Evolutionary conservation across 1,284 basidiomycete genomes (phyloP).

Genomic region (Papiliotrema terrestris): DNA sequence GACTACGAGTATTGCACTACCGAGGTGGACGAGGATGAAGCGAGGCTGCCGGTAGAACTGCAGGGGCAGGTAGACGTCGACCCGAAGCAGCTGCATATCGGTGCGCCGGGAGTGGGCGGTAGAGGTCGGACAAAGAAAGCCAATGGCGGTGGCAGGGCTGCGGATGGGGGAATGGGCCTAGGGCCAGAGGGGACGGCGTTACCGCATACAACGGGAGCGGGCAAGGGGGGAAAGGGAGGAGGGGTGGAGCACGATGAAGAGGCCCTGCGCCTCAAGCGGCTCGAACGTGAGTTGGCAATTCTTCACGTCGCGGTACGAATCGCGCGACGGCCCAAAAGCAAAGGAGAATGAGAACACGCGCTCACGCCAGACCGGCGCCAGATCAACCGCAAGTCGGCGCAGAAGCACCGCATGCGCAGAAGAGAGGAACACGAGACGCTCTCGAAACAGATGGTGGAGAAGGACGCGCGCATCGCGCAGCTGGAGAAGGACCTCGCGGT

Average conservation of each 20-base stretch:
- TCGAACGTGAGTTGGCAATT: slow-evolving; percentile 11
- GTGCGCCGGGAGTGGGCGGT: background rate
- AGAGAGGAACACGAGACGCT: slow-evolving; percentile 26
- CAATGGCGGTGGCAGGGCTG: too few relatives aligned
- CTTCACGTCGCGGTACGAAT: background rate
- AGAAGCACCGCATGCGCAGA: slow-evolving; percentile 30
- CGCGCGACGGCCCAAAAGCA: background rate
- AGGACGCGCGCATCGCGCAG: slow-evolving; percentile 17
- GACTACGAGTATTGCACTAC: slow-evolving; percentile 30
- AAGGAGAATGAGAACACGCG: background rate
- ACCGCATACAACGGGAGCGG: background rate
- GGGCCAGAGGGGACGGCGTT: background rate
- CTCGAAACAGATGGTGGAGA: slow-evolving; percentile 9
- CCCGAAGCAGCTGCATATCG: slow-evolving; percentile 1
- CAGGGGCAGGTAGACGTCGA: slow-evolving; percentile 2
- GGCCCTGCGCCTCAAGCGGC: background rate
- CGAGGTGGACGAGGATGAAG: slow-evolving; percentile 29
- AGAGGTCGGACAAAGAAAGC: too few relatives aligned
- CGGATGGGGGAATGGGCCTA: background rate
- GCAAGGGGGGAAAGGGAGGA: background rate
- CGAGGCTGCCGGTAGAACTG: background rate
- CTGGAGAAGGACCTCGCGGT: slow-evolving; percentile 31
- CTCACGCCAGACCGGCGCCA: slow-evolving; percentile 22
- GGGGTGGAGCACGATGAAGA: background rate
- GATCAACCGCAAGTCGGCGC: slow-evolving; percentile 36